These are phyloP conservation scores for Plasmodium malariae DNA, from an alignment of 169 alveolate genomes.

Conservation along the genomic window DNA sequence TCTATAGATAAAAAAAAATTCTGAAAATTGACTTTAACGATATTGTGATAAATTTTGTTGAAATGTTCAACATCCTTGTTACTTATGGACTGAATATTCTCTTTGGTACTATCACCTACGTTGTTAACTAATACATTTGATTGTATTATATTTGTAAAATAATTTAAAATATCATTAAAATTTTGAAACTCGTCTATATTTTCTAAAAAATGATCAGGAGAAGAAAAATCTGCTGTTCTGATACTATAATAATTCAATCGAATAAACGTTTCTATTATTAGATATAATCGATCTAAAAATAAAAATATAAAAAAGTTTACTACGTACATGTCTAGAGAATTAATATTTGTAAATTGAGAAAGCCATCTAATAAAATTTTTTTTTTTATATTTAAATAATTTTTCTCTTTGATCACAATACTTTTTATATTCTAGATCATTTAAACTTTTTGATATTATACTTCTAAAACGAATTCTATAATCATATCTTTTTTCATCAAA, in stretches of 20 bases:
- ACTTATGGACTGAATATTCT: background rate
- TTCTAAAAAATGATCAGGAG: slow-evolving; percentile 14
- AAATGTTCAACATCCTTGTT: slow-evolving; percentile 7
- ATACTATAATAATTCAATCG: slow-evolving; percentile 35
- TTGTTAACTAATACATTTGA: background rate
- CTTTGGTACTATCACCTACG: background rate
- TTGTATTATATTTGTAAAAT: background rate
- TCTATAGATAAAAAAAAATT: slow-evolving; percentile 61
- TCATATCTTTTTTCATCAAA: slow-evolving; percentile 55
- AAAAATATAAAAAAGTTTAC: slow-evolving; percentile 71
- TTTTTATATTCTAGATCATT: slow-evolving; percentile 46
- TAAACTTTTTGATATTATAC: slow-evolving; percentile 52
- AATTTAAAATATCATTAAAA: slow-evolving; percentile 34
- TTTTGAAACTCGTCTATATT: slow-evolving; percentile 26
- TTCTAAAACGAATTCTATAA: slow-evolving; percentile 59
- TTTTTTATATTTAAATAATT: slow-evolving; percentile 70
- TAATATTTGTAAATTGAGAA: slow-evolving; percentile 48
- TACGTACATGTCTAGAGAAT: slow-evolving; percentile 22
- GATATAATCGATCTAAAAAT: slow-evolving; percentile 58
- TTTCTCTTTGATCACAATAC: slow-evolving; percentile 70
- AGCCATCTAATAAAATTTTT: slow-evolving; percentile 68
- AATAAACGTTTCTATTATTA: slow-evolving; percentile 56
- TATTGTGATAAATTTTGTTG: slow-evolving; percentile 1
- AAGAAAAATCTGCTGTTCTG: background rate
- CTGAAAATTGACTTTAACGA: slow-evolving; percentile 22